phyloP scores from a whole-genome alignment of 176 grass and related monocot genomes.

The Pontederia paniculata region DNA sequence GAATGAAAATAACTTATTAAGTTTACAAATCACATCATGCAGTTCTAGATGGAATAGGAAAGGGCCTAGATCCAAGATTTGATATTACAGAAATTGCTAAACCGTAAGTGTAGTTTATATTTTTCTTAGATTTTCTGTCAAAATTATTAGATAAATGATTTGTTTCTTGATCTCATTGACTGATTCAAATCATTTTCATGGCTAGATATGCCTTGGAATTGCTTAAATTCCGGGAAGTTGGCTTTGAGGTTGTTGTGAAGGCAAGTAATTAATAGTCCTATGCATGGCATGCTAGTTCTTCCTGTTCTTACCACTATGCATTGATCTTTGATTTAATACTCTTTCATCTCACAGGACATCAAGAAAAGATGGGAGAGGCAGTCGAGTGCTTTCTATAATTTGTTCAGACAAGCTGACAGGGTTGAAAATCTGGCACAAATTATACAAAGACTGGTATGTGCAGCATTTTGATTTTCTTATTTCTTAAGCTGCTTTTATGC shows the following conservation, averaged over 20 bases:
- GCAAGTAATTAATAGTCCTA: constrained; percentile 27
- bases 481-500: constrained; percentile 2
- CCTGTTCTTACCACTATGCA: constrained; percentile 1
- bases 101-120: constrained; percentile 48
- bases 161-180: constrained; percentile 3
- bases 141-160: background rate
- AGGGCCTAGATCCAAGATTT: constrained; percentile 96
- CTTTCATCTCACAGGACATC: constrained; percentile 43
- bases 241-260: constrained; percentile 89
- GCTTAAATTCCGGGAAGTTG: constrained; percentile 92
- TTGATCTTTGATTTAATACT: constrained; percentile 9
- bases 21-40: constrained; percentile 20
- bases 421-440: constrained; percentile 88
- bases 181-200: constrained; percentile 31
- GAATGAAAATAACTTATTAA: background rate
- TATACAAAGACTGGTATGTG: constrained; percentile 68
- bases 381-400: constrained; percentile 87
- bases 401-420: constrained; percentile 94
- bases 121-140: constrained; percentile 13
- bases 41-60: constrained; percentile 99
- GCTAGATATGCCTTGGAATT: constrained; percentile 84
- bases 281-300: background rate
- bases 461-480: constrained; percentile 3
- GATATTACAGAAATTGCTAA: constrained; percentile 99
- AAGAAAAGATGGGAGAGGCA: constrained; percentile 97